Evolutionary conservation across 129 eudicot genomes (phyloP).

Genomic region (Saposhnikovia divaricata): DNA sequence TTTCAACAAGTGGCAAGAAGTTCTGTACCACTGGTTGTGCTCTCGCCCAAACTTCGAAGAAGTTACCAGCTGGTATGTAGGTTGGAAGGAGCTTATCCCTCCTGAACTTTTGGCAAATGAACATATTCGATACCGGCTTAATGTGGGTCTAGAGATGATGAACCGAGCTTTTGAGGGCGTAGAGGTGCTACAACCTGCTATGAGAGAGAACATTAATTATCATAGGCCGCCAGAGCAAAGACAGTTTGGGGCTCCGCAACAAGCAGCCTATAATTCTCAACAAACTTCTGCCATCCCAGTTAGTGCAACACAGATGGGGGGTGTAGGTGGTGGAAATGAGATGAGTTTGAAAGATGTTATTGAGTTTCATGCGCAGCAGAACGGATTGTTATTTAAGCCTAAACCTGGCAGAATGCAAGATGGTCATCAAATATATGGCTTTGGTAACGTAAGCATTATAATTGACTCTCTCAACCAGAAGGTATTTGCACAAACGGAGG

Average conservation of each 20-base stretch:
- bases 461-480: conserved; percentile 64
- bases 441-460: conserved; percentile 60
- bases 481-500: conserved; percentile 61
- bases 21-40: conserved; percentile 68
- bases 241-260: conserved; percentile 54
- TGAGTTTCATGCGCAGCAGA: conserved; percentile 59
- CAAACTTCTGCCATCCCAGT: conserved; percentile 9
- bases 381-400: conserved; percentile 59
- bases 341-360: conserved; percentile 77
- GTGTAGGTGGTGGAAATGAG: conserved; percentile 36
- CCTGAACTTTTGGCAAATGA: conserved; percentile 65
- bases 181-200: conserved; percentile 60
- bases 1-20: conserved; percentile 76
- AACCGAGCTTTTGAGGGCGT: conserved; percentile 72
- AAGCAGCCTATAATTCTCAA: conserved; percentile 47
- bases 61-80: conserved; percentile 56
- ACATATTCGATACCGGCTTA: conserved; percentile 47
- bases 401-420: conserved; percentile 67
- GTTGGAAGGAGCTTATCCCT: conserved; percentile 71
- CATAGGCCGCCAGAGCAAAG: conserved; percentile 54
- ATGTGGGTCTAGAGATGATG: conserved; percentile 71
- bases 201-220: conserved; percentile 47
- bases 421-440: conserved; percentile 72
- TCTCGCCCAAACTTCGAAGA: conserved; percentile 59
- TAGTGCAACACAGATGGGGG: conserved; percentile 20